Conservation (phyloP, 192 early-diverging fungal genomes). For the Piromyces sp. region DNA sequence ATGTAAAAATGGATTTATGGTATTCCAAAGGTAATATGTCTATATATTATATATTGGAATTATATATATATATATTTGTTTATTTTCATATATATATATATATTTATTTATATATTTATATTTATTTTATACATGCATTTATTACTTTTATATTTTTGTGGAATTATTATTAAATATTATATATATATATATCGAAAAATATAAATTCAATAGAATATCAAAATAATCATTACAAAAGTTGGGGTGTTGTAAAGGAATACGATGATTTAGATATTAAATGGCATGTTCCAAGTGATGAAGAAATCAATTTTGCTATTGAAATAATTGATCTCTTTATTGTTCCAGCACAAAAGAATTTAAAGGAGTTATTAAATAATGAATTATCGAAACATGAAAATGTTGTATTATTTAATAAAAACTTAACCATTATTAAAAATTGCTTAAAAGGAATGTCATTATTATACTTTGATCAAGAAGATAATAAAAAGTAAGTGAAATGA, state of each 20-base stretch:
- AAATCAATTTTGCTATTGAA: slow-evolving; percentile 47
- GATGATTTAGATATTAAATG: slow-evolving; percentile 45
- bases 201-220: background rate
- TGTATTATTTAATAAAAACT: slow-evolving; percentile 30
- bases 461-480: slow-evolving; percentile 31
- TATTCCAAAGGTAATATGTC: slow-evolving; percentile 15
- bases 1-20: slow-evolving; percentile 30
- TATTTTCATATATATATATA: slow-evolving; percentile 25
- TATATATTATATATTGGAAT: too few relatives aligned
- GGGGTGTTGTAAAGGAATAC: slow-evolving; percentile 46
- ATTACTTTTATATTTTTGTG: too few relatives aligned
- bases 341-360: slow-evolving; percentile 15
- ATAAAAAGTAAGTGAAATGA: background rate
- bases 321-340: slow-evolving; percentile 33
- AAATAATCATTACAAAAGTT: slow-evolving; percentile 46
- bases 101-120: too few relatives aligned
- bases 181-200: too few relatives aligned
- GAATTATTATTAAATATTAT: too few relatives aligned
- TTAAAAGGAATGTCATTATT: slow-evolving; percentile 29
- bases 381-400: slow-evolving; percentile 12
- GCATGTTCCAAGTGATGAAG: slow-evolving; percentile 54
- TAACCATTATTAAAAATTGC: slow-evolving; percentile 27
- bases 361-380: slow-evolving; percentile 17
- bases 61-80: background rate
- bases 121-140: too few relatives aligned